These are phyloP conservation scores for Hygrophila difformis DNA, from an alignment of 257 asterid species.

Conservation along the genomic window DNA sequence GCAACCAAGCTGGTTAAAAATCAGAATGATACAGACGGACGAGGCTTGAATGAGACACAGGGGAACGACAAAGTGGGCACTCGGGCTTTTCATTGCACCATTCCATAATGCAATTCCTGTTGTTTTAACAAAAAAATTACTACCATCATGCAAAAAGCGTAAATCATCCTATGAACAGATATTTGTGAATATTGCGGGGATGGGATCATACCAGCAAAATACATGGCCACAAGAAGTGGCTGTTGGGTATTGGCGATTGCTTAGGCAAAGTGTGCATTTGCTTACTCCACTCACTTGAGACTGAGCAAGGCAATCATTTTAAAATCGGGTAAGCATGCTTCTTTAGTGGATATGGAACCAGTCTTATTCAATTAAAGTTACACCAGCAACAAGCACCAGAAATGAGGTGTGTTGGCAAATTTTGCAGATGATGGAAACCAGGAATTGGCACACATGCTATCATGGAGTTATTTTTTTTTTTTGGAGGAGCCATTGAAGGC, in stretches of 20 bases:
- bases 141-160: background rate
- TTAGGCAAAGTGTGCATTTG: slow-evolving; percentile 94
- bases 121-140: too few relatives aligned
- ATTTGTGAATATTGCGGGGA: background rate
- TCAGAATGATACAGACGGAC: slow-evolving; percentile 88
- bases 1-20: slow-evolving; percentile 34
- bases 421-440: background rate
- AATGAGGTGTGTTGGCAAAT: background rate
- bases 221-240: slow-evolving; percentile 98
- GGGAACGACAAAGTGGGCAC: slow-evolving; percentile 95
- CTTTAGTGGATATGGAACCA: slow-evolving; percentile 3
- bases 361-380: slow-evolving; percentile 1
- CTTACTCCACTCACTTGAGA: slow-evolving; percentile 51
- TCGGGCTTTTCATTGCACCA: slow-evolving; percentile 99
- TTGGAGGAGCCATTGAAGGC: too few relatives aligned
- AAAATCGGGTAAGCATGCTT: background rate
- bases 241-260: slow-evolving; percentile 86
- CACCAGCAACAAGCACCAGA: background rate
- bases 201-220: slow-evolving; percentile 67
- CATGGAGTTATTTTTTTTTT: too few relatives aligned
- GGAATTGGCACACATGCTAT: background rate
- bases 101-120: slow-evolving; percentile 97
- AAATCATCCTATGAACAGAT: background rate
- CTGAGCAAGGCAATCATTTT: slow-evolving; percentile 27
- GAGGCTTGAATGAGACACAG: slow-evolving; percentile 71